Evolutionary conservation across 179 eudicot species (phyloP), one percentile per base, ranked within the genome.

Genomic region (Patellifolia procumbens): DNA sequence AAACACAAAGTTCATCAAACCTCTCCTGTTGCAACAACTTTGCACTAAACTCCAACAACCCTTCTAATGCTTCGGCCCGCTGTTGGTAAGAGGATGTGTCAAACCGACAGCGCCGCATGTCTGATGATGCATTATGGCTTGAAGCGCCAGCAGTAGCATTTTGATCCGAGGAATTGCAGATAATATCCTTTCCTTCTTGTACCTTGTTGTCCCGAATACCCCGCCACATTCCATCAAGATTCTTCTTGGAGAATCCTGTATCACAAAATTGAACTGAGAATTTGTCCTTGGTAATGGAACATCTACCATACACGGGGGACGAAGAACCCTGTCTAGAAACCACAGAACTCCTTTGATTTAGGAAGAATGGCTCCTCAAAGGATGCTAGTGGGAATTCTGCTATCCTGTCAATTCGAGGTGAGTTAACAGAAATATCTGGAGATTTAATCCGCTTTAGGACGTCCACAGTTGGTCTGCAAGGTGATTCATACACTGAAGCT

Each of bases 41-140:
- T 10, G 98, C 98, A 68, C 97, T 92, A 79, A 92, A 92, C 84
- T 94, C 98, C 0, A 94, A 89, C 83, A 94, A 67, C 76, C 97
- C 98, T 80, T 94, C 98, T 72, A 94, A 75, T 0, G 98, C 98
- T 73, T 94, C 97, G 0, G 98, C 98, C 19, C 98, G 77, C 72
- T 94, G 98, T 80, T 88, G 89, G 79, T 80, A 91, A 1, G 98
- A 94, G 9, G 94, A 88, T 13, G 94, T 89, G 78, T 94, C 95
- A 48, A 94, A 94, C 79, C 89, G 79, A 20, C 86, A 78, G 24
- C 80, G 87, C 24, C 85, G 81, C 26, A 86, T 75, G 78, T 92
- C 93, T 3, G 91, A 84, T 19, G 94, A 90, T 31, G 84, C 83
- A 51, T 39, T 3, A 3, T 82, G 86, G 85, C 90, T 89, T 1